These are phyloP conservation scores for Bryopsis sp. DNA, from an alignment of 139 green algal genomes.

Conservation along the genomic window DNA sequence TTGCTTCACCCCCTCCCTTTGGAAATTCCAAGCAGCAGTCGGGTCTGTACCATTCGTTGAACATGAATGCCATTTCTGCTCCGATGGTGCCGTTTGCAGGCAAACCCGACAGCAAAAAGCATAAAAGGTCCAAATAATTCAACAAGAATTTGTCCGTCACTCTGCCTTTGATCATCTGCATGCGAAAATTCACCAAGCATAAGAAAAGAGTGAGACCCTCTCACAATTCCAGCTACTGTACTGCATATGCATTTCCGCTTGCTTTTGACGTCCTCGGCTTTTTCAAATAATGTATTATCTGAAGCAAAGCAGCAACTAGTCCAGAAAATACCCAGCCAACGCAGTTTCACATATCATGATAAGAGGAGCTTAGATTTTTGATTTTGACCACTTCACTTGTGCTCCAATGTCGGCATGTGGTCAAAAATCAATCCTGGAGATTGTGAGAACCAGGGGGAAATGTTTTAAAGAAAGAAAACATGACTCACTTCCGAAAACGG, in stretches of 20 bases:
- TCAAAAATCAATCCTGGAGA: no score
- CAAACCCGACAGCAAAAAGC: constrained; percentile 88
- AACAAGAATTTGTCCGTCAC: constrained; percentile 16
- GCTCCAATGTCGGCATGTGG: no score
- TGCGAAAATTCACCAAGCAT: background rate
- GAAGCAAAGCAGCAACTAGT: no score
- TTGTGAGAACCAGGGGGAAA: no score
- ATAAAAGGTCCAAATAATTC: constrained; percentile 77
- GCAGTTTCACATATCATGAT: no score
- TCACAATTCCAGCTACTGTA: no score
- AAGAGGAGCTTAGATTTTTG: no score
- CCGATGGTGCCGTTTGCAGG: constrained; percentile 85
- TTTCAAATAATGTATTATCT: no score
- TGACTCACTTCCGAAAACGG: constrained; percentile 64
- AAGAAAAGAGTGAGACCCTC: background rate
- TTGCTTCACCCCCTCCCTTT: constrained; percentile 70
- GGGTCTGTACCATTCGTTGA: constrained; percentile 62
- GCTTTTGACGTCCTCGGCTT: no score
- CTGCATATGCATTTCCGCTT: no score
- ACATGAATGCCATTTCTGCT: constrained; percentile 92
- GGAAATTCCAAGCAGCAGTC: constrained; percentile 83
- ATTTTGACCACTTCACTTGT: no score
- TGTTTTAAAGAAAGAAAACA: background rate
- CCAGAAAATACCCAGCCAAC: no score
- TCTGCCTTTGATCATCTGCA: constrained; percentile 8